These are phyloP conservation scores for Wickerhamiella lipophila DNA, from an alignment of 805 yeast genomes.

Conservation along the genomic window DNA sequence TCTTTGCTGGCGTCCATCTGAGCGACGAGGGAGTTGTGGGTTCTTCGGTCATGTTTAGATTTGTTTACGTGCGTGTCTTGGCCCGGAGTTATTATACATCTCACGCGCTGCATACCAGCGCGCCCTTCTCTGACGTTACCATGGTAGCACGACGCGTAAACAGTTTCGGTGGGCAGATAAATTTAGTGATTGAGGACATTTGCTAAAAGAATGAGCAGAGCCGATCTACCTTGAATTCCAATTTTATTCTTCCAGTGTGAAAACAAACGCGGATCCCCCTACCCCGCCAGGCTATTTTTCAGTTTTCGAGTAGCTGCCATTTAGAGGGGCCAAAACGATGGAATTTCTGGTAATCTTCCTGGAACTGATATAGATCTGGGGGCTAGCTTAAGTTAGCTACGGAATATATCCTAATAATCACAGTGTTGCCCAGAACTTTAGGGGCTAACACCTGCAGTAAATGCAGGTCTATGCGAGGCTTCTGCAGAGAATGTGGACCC, in stretches of 20 bases:
- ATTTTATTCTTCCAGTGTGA: no score
- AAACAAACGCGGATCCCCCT: no score
- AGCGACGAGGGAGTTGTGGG: conserved; percentile 8
- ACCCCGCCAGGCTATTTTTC: no score
- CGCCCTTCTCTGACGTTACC: background rate
- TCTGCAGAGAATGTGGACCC: background rate
- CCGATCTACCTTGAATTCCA: no score
- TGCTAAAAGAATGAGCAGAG: background rate
- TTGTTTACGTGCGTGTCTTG: background rate
- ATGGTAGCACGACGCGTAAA: conserved; percentile 6
- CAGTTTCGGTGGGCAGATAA: background rate
- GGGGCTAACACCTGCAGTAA: background rate
- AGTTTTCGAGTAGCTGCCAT: no score
- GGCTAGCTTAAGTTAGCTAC: no score
- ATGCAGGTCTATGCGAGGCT: background rate
- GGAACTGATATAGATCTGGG: no score
- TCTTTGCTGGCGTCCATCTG: conserved; percentile 10
- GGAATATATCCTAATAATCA: no score
- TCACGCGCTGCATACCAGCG: conserved; percentile 7
- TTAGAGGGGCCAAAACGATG: no score
- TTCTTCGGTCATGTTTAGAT: conserved; percentile 2
- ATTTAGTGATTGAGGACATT: no score
- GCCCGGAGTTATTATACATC: background rate
- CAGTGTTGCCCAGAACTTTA: no score
- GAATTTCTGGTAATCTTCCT: no score